phyloP scores from a whole-genome alignment of 2,329 filamentous ascomycete species.

The Nothomitra cinnamomea region DNA sequence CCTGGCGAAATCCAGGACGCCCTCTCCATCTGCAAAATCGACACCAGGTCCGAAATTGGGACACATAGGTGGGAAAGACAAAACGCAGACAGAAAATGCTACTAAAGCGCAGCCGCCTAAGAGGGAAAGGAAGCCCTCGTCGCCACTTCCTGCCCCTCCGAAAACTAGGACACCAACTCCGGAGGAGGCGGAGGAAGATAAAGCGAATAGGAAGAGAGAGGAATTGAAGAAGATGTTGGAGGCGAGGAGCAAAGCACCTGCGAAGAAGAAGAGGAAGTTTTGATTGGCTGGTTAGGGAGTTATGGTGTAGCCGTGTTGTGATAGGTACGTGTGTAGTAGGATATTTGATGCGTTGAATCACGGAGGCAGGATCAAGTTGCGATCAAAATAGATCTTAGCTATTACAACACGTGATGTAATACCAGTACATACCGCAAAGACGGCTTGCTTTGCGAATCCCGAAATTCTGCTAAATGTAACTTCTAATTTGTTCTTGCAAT shows the following conservation, averaged over 20 bases:
- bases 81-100: background rate
- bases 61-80: background rate
- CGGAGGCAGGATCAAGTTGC: too few relatives aligned
- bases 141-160: background rate
- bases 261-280: slow-evolving; percentile 41
- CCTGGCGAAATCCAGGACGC: too few relatives aligned
- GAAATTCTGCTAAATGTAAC: too few relatives aligned
- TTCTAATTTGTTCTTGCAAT: too few relatives aligned
- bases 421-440: too few relatives aligned
- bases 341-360: background rate
- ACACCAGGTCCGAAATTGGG: background rate
- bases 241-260: slow-evolving; percentile 31
- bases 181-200: slow-evolving; percentile 22
- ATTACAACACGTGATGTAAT: too few relatives aligned
- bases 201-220: slow-evolving; percentile 35
- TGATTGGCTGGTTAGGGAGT: slow-evolving; percentile 15
- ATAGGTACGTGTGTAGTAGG: background rate
- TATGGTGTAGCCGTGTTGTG: background rate
- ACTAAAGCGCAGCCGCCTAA: background rate
- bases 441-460: too few relatives aligned
- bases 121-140: background rate
- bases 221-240: slow-evolving; percentile 37
- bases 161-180: background rate
- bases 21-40: too few relatives aligned
- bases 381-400: too few relatives aligned